These are phyloP conservation scores for Globisporangium recalcitrans DNA, from an alignment of 352 stramenopile genomes.

Conservation along the genomic window DNA sequence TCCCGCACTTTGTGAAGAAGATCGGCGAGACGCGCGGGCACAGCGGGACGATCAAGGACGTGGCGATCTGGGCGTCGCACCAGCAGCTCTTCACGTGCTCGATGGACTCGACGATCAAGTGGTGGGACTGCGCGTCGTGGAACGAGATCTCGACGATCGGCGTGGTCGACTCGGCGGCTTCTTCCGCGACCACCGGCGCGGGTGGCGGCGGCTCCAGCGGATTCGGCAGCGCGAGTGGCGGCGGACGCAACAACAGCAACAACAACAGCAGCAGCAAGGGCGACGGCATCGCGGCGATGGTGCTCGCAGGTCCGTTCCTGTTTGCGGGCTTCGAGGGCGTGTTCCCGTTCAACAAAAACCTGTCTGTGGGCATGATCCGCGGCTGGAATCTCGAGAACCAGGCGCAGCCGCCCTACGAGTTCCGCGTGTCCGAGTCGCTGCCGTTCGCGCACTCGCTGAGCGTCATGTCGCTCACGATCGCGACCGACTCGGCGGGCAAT, in stretches of 20 bases:
- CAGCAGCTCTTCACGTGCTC: constrained; percentile 79
- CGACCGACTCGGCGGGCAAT: constrained; percentile 58
- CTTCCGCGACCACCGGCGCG: constrained; percentile 3
- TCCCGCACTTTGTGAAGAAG: constrained; percentile 80
- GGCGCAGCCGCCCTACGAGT: constrained; percentile 56
- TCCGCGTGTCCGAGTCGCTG: constrained; percentile 51
- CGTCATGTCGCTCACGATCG: constrained; percentile 63
- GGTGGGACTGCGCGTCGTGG: constrained; percentile 81
- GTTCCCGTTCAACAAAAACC: constrained; percentile 48
- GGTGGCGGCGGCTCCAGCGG: not conserved
- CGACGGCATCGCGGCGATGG: constrained; percentile 64
- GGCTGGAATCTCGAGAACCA: constrained; percentile 82
- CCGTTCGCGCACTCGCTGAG: constrained; percentile 74
- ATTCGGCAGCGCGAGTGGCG: constrained; percentile 12
- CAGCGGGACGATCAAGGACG: constrained; percentile 67
- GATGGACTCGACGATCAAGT: constrained; percentile 67
- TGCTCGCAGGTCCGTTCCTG: constrained; percentile 69
- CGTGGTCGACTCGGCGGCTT: constrained; percentile 33
- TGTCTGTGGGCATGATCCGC: constrained; percentile 69
- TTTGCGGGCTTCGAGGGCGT: constrained; percentile 76
- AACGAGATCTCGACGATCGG: constrained; percentile 74
- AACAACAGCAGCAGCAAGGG: constrained; percentile 16
- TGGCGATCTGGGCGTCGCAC: constrained; percentile 60
- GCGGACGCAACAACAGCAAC: constrained; percentile 14
- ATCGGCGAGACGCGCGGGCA: constrained; percentile 78